A percentile compares a stretch with the other conserved stretches of the same genome.
Conservation (phyloP, 257 asterid species). For the Mitragyna speciosa region DNA sequence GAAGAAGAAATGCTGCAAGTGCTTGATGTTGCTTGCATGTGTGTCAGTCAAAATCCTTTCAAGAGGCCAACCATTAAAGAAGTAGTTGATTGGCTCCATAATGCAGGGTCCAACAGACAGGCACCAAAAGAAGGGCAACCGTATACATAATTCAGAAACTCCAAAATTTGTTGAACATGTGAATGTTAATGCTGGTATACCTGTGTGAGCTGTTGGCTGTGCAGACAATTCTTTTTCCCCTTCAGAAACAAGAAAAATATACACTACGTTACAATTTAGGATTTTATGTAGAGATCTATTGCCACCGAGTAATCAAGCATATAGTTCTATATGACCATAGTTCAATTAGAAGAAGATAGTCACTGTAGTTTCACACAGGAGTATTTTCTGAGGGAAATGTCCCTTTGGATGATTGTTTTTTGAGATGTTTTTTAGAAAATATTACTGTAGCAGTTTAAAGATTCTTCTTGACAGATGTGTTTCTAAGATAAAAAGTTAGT, state of each 20-base stretch:
- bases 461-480: no score
- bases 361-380: not conserved
- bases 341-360: not conserved
- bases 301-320: slow-evolving; percentile 26
- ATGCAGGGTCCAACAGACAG: slow-evolving; percentile 44
- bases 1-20: slow-evolving; percentile 79
- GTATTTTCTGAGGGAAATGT: not conserved
- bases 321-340: no score
- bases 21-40: slow-evolving; percentile 84
- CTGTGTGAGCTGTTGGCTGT: slow-evolving; percentile 13
- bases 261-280: slow-evolving; percentile 23
- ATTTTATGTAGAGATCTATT: slow-evolving; percentile 37
- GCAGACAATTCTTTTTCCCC: slow-evolving; percentile 21
- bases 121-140: slow-evolving; percentile 36
- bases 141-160: slow-evolving; percentile 20
- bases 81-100: slow-evolving; percentile 75
- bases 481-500: no score
- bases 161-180: slow-evolving; percentile 34
- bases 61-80: slow-evolving; percentile 82
- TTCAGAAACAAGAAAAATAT: slow-evolving; percentile 23
- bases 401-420: no score
- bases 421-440: no score
- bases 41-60: slow-evolving; percentile 75
- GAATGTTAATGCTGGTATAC: slow-evolving; percentile 4
- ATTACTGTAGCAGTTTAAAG: no score